Evolutionary conservation across 169 alveolate species (phyloP), one percentile per base, ranked within the genome.

Genomic region (Plasmodium sp.): DNA sequence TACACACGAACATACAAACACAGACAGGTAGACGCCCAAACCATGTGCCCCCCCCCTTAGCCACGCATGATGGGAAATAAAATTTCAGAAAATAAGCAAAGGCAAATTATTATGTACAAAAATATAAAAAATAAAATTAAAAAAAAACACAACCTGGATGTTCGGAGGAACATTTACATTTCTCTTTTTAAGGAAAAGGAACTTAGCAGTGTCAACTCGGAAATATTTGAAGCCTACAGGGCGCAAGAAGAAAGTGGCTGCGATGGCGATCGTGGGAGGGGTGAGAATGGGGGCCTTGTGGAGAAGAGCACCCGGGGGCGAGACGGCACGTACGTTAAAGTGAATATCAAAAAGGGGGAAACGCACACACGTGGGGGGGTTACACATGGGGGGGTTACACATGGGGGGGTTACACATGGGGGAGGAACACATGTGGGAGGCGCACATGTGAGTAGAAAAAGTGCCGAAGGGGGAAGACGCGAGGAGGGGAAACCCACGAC

Each of bases 81-180:
- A 62, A 67, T 88, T 22, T 62, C 94, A 31, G 94, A 88, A 39
- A 79, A 56, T 22, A 88, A 88, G 18, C 88, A 80, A 34, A 88
- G 83, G 39, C 88, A 88, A 48, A 16, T 79, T 62, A 81, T 88
- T 88, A 79, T 88, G 74, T 88, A 88, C 33, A 88, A 80, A 71
- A 80, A 88, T 72, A 88, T 88, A 79, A 88, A 88, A 56, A 88
- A 67, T 77, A 88, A 18, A 80, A 88, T 88, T 41, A 88, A 88
- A 74, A 58, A 34, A 77, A 88, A 67, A 80, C 67, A 88, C 82
- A 33, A 88, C 54, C 45, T 88, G 27, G 94, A 67, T 27, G 22
- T 58, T 58, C 67, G 77, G 27, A 81, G 48, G 81, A 88, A 88
- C 18, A 56, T 88, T 31, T 88, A 80, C 73, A 88, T 88, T 22